Evolutionary conservation across 1,139 yeast species (phyloP).

Genomic region (Yamadazyma jaroonii): DNA sequence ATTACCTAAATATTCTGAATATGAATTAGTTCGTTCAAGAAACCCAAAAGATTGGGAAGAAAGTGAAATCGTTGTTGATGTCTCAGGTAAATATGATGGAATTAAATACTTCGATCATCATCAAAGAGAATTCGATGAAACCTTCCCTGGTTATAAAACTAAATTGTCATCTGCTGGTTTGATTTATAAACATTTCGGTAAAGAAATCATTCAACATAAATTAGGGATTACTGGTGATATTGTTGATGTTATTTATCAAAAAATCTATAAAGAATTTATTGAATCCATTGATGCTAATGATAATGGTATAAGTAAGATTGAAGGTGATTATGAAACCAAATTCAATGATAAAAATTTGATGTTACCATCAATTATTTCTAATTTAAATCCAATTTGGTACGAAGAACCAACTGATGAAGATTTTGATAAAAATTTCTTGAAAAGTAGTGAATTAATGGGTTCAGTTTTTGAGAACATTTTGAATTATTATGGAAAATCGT

Average conservation of each 20-base stretch:
- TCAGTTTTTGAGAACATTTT: slow-evolving; percentile 66
- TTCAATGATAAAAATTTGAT: slow-evolving; percentile 49
- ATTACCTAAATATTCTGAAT: slow-evolving; percentile 65
- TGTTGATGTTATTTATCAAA: slow-evolving; percentile 63
- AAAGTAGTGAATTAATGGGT: slow-evolving; percentile 85
- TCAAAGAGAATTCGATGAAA: slow-evolving; percentile 61
- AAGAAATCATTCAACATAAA: slow-evolving; percentile 59
- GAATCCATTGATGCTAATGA: slow-evolving; percentile 96
- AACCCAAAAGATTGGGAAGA: slow-evolving; percentile 78
- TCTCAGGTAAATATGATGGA: slow-evolving; percentile 90
- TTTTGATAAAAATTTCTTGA: slow-evolving; percentile 62
- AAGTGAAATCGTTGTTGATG: slow-evolving; percentile 93
- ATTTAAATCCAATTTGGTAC: slow-evolving; percentile 86
- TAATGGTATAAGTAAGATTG: slow-evolving; percentile 81
- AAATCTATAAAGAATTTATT: slow-evolving; percentile 78
- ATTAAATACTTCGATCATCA: slow-evolving; percentile 91
- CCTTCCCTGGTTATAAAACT: slow-evolving; percentile 47
- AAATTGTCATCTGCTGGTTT: slow-evolving; percentile 93
- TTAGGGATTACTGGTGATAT: slow-evolving; percentile 33
- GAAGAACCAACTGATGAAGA: slow-evolving; percentile 60
- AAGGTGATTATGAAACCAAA: slow-evolving; percentile 29
- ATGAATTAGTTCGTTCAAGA: slow-evolving; percentile 78
- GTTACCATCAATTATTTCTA: slow-evolving; percentile 72
- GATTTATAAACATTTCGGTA: slow-evolving; percentile 89
- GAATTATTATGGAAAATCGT: slow-evolving; percentile 72